These are phyloP conservation scores for Ceratocystis smalleyi DNA, from an alignment of 2,329 filamentous ascomycete species.

Conservation along the genomic window DNA sequence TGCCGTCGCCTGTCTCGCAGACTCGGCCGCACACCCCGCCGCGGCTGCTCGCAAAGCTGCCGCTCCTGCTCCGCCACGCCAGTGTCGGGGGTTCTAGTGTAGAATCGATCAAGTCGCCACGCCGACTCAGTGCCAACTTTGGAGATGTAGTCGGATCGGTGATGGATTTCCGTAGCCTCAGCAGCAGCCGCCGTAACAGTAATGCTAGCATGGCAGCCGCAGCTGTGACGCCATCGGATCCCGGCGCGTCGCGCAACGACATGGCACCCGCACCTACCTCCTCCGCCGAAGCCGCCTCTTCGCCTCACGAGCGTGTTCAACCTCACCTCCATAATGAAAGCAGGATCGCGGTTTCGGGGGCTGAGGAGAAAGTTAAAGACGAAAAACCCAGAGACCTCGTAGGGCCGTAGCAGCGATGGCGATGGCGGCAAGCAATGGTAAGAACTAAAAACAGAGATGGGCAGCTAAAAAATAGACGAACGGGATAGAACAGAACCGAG, in stretches of 20 bases:
- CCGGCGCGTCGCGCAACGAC: slow-evolving; percentile 1
- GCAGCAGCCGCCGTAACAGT: slow-evolving; percentile 18
- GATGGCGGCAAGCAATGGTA: not conserved
- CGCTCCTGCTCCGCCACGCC: slow-evolving; percentile 5
- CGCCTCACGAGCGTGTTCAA: slow-evolving; percentile 14
- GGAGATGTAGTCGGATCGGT: not conserved
- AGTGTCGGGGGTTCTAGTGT: not conserved
- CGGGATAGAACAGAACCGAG: not conserved
- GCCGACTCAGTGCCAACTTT: slow-evolving; percentile 5
- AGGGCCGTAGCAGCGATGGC: not conserved
- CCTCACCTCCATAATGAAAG: slow-evolving; percentile 15
- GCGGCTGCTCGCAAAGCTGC: slow-evolving; percentile 6
- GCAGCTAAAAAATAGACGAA: not conserved
- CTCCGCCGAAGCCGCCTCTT: slow-evolving; percentile 10
- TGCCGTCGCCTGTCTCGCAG: not conserved
- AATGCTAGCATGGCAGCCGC: slow-evolving; percentile 7
- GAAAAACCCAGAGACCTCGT: not conserved
- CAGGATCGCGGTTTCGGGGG: slow-evolving; percentile 7
- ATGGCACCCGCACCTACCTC: slow-evolving; percentile 7
- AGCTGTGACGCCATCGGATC: not conserved
- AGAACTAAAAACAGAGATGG: not conserved
- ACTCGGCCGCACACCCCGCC: slow-evolving; percentile 1
- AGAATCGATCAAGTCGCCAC: not conserved
- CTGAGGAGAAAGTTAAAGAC: slow-evolving; percentile 8
- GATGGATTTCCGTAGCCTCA: not conserved